phyloP scores from a whole-genome alignment of 345 rosid genomes.

The Salix viminalis region DNA sequence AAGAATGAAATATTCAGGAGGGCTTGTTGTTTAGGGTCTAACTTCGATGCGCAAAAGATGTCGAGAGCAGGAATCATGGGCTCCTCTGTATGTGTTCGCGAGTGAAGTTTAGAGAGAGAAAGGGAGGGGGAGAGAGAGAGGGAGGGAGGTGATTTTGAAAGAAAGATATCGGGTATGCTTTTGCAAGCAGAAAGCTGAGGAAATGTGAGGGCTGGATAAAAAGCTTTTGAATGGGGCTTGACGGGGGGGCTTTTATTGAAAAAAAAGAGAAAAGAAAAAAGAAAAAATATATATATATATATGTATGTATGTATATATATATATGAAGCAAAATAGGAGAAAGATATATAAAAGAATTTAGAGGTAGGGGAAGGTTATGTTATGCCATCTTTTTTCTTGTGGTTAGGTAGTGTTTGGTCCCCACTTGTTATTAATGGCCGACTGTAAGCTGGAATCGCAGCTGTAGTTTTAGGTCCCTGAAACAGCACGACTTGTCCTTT shows the following conservation, averaged over 20 bases:
- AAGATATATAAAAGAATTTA: neutral
- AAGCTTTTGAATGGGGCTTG: slow-evolving; percentile 14
- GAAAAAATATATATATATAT: too few relatives aligned
- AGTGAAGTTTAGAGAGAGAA: neutral
- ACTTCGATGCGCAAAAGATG: slow-evolving; percentile 18
- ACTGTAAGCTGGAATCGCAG: slow-evolving; percentile 17
- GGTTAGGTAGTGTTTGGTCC: slow-evolving; percentile 45
- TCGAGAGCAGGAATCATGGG: slow-evolving; percentile 28
- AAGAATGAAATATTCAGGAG: too few relatives aligned
- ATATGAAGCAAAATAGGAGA: neutral
- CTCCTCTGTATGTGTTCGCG: slow-evolving; percentile 6
- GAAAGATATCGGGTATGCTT: slow-evolving; percentile 23
- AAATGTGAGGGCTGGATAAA: neutral
- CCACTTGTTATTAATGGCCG: slow-evolving; percentile 30
- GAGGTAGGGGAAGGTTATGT: neutral
- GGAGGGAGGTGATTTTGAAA: slow-evolving; percentile 12
- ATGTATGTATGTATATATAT: too few relatives aligned
- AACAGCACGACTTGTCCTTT: slow-evolving; percentile 9
- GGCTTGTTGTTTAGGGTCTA: neutral
- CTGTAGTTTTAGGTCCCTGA: slow-evolving; percentile 20
- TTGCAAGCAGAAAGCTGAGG: slow-evolving; percentile 31
- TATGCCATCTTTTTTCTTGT: slow-evolving; percentile 10
- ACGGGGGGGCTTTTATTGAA: neutral
- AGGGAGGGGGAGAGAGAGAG: neutral
- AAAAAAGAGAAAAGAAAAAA: neutral